Conservation (phyloP, 164 flowering plant genomes). For the Euptelea pleiosperma region DNA sequence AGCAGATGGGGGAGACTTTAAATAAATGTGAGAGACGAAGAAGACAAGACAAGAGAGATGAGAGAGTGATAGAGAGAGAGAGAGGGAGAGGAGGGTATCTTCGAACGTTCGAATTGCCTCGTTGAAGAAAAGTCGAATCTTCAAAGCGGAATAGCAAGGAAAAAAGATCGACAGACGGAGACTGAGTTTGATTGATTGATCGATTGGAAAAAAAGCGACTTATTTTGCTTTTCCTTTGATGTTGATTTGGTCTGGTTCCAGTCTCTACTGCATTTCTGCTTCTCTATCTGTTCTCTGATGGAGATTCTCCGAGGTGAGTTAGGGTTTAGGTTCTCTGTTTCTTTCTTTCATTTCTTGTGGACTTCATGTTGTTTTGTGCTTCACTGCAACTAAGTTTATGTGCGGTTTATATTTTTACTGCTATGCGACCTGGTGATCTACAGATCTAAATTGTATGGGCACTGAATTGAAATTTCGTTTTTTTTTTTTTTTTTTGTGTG, state of each 20-base stretch:
- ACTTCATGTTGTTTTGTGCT: no score
- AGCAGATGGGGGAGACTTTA: no score
- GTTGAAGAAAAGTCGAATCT: neutral
- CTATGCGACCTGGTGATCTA: neutral
- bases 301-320: conserved; percentile 9
- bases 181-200: conserved; percentile 8
- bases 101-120: no score
- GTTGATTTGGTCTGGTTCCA: neutral
- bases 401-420: neutral
- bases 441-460: conserved; percentile 5
- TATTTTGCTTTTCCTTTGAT: neutral
- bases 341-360: no score
- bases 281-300: neutral
- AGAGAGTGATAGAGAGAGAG: no score
- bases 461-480: neutral
- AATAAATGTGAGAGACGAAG: no score
- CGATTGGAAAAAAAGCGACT: neutral
- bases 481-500: no score
- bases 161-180: neutral
- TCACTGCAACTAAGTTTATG: no score
- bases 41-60: no score
- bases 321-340: neutral
- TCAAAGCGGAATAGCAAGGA: neutral
- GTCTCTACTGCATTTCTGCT: neutral
- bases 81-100: no score